These are phyloP conservation scores for Apiospora saccharicola DNA, from an alignment of 2,329 filamentous ascomycete species.

Conservation along the genomic window DNA sequence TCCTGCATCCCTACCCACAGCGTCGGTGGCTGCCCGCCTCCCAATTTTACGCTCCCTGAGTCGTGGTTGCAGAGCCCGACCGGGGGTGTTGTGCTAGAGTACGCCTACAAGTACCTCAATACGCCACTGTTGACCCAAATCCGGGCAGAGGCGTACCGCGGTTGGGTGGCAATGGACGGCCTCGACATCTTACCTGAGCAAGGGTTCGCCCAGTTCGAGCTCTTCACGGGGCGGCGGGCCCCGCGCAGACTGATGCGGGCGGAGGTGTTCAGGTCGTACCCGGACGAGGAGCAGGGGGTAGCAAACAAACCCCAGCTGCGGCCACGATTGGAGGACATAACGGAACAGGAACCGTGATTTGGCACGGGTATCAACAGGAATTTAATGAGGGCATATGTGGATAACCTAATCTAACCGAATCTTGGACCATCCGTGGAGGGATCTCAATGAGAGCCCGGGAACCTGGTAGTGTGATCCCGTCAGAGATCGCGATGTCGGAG, in stretches of 20 bases:
- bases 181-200: constrained; percentile 80
- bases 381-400: constrained; percentile 8
- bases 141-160: constrained; percentile 61
- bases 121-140: constrained; percentile 77
- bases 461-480: background rate
- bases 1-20: constrained; percentile 79
- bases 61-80: constrained; percentile 77
- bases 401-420: constrained; percentile 8
- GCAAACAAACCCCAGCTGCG: constrained; percentile 50
- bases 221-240: constrained; percentile 77
- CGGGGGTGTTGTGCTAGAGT: constrained; percentile 78
- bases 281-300: constrained; percentile 48
- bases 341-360: constrained; percentile 48
- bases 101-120: constrained; percentile 76
- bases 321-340: constrained; percentile 48
- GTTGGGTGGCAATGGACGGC: constrained; percentile 80
- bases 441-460: background rate
- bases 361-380: background rate
- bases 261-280: constrained; percentile 61
- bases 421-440: background rate
- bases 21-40: constrained; percentile 68
- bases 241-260: constrained; percentile 75
- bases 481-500: background rate
- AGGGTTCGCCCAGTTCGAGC: constrained; percentile 81
- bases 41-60: constrained; percentile 73